Evolutionary conservation across 345 rosid genomes (phyloP).

Genomic region (Nephelium lappaceum): DNA sequence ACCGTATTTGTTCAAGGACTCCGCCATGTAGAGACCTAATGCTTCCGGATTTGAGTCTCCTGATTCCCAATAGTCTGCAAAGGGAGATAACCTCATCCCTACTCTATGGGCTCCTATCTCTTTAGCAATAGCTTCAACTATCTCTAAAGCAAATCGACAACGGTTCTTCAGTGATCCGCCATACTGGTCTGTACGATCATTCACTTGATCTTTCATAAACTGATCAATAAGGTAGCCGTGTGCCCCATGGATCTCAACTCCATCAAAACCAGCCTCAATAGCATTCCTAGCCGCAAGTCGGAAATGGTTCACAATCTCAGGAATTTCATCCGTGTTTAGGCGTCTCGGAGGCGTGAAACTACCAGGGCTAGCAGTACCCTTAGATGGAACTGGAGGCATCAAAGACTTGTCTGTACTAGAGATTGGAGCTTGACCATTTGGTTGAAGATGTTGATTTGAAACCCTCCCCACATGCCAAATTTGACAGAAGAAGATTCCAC

Average conservation of each 20-base stretch:
- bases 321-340: no score
- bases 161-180: conserved; percentile 73
- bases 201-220: conserved; percentile 68
- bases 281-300: no score
- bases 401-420: no score
- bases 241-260: conserved; percentile 80
- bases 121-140: conserved; percentile 56
- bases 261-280: conserved; percentile 49
- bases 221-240: conserved; percentile 69
- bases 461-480: conserved; percentile 73
- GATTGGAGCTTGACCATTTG: no score
- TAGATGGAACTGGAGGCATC: no score
- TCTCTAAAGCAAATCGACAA: conserved; percentile 58
- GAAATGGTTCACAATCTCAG: no score
- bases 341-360: no score
- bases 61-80: conserved; percentile 30
- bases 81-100: conserved; percentile 70
- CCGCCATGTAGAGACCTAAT: conserved; percentile 64
- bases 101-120: conserved; percentile 69
- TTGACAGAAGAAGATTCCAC: conserved; percentile 78
- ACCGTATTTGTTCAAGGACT: conserved; percentile 50
- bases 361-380: no score
- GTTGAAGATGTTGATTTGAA: conserved; percentile 30
- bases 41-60: conserved; percentile 68
- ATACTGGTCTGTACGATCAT: conserved; percentile 65